Conservation (phyloP, 2,329 filamentous ascomycete species). For the Aspergillus ustus region DNA sequence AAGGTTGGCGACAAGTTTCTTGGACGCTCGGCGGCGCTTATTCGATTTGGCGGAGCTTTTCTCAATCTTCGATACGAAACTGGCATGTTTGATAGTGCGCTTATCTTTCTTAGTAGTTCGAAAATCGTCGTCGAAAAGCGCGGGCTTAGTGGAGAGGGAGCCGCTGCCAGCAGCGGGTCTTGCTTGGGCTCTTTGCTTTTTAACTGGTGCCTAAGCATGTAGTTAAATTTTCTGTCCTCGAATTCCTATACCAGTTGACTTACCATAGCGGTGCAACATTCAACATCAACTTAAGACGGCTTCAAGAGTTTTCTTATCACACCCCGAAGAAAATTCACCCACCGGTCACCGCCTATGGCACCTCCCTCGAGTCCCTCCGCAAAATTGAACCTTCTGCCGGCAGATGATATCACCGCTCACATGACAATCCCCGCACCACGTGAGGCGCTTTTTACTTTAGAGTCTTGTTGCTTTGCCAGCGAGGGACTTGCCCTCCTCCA, state of each 20-base stretch:
- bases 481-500: slow-evolving; percentile 25
- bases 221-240: not conserved
- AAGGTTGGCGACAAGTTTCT: slow-evolving; percentile 78
- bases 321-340: not conserved
- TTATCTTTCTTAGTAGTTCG: slow-evolving; percentile 80
- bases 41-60: slow-evolving; percentile 61
- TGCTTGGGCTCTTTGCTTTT: slow-evolving; percentile 22
- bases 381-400: not conserved
- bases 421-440: slow-evolving; percentile 8
- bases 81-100: slow-evolving; percentile 77
- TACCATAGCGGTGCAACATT: not conserved
- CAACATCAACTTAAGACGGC: not conserved
- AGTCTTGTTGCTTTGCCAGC: not conserved
- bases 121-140: slow-evolving; percentile 54
- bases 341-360: not conserved
- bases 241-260: not conserved
- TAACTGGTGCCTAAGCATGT: slow-evolving; percentile 30
- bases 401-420: not conserved
- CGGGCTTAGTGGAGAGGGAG: slow-evolving; percentile 24
- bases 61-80: slow-evolving; percentile 76
- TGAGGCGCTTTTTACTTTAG: slow-evolving; percentile 6
- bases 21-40: slow-evolving; percentile 71
- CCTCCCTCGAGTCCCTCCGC: not conserved
- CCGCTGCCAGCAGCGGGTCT: slow-evolving; percentile 26
- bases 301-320: not conserved